A percentile compares a stretch with the other conserved stretches of the same genome.
Conservation (phyloP, 140 eudicot species). For the Erigeron philadelphicus region DNA sequence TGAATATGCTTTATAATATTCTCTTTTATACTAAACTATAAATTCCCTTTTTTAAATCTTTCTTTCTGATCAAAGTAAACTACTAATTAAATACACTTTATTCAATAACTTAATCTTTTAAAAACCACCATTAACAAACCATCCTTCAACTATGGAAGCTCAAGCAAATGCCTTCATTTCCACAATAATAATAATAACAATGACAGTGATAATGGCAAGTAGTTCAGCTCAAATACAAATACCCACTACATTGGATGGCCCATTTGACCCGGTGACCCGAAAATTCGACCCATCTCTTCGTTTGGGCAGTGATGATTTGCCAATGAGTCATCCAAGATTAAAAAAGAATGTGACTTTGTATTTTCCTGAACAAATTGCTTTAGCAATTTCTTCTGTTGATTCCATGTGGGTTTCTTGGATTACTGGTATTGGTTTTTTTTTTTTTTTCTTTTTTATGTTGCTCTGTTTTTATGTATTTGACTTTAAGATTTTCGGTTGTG, state of each 20-base stretch:
- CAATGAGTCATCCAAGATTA: slow-evolving; percentile 65
- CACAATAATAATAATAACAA: slow-evolving; percentile 2
- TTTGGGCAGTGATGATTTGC: slow-evolving; percentile 68
- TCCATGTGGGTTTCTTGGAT: slow-evolving; percentile 96
- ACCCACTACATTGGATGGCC: slow-evolving; percentile 90
- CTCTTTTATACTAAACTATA: too few relatives aligned
- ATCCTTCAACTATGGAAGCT: slow-evolving; percentile 27
- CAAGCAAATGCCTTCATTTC: neutral
- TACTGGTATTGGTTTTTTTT: slow-evolving; percentile 47
- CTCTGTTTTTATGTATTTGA: neutral
- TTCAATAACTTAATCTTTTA: neutral
- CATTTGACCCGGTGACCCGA: slow-evolving; percentile 65
- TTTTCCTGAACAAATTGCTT: slow-evolving; percentile 82
- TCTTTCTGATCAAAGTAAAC: neutral
- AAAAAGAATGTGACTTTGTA: slow-evolving; percentile 50
- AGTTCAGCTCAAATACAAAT: slow-evolving; percentile 33
- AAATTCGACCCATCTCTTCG: slow-evolving; percentile 64
- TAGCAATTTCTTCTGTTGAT: slow-evolving; percentile 61
- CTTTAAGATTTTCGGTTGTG: neutral
- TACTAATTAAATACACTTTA: neutral
- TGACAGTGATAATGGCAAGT: slow-evolving; percentile 14
- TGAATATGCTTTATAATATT: neutral
- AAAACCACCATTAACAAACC: neutral
- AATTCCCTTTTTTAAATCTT: neutral
- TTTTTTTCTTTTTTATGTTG: neutral